These are phyloP conservation scores for Pharus latifolius DNA, from an alignment of 176 grass and related monocot species.

Conservation along the genomic window DNA sequence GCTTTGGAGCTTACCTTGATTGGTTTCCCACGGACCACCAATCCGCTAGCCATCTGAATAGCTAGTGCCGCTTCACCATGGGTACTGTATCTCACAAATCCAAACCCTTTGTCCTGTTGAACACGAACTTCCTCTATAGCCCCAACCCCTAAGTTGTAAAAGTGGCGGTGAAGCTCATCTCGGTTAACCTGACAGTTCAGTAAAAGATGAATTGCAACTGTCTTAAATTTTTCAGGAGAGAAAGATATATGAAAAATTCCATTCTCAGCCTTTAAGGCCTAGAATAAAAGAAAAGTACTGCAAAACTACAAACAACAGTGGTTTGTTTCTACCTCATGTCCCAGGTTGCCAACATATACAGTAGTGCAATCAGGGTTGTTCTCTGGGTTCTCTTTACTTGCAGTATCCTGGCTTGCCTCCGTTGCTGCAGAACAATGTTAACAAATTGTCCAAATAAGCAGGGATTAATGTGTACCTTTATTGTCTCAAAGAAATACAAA, in stretches of 20 bases:
- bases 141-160: conserved; percentile 64
- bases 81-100: conserved; percentile 68
- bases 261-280: not conserved
- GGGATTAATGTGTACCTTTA: not conserved
- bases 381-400: conserved; percentile 56
- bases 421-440: conserved; percentile 18
- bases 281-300: not conserved
- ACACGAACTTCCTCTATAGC: conserved; percentile 75
- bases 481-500: not conserved
- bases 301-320: not conserved
- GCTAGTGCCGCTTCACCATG: conserved; percentile 72
- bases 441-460: not conserved
- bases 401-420: conserved; percentile 42
- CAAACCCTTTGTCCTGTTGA: conserved; percentile 82
- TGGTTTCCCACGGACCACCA: conserved; percentile 58
- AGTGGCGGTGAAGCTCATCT: conserved; percentile 74
- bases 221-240: not conserved
- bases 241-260: not conserved
- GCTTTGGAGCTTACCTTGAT: conserved; percentile 40
- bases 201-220: conserved; percentile 9
- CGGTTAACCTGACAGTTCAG: conserved; percentile 52
- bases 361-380: conserved; percentile 82
- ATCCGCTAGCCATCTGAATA: conserved; percentile 74
- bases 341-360: conserved; percentile 77
- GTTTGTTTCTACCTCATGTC: conserved; percentile 52